These are phyloP conservation scores for Fusarium burgessii DNA, from an alignment of 2,329 filamentous ascomycete species.

Conservation along the genomic window DNA sequence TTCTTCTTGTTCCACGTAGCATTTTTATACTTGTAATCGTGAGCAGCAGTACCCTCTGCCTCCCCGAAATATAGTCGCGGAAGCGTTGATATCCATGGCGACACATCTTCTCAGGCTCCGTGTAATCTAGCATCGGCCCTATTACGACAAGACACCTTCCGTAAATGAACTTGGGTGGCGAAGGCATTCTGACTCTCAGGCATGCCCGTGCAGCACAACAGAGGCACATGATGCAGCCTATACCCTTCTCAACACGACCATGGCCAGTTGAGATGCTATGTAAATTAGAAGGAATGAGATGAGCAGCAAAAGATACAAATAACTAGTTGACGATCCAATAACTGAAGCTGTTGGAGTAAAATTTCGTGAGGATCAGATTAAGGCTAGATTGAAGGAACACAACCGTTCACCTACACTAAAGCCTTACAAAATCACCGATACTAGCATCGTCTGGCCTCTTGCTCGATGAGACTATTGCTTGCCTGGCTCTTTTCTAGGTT, in stretches of 20 bases:
- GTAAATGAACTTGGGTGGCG: not conserved
- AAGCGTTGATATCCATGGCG: not conserved
- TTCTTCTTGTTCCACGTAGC: fast-evolving
- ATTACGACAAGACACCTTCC: not conserved
- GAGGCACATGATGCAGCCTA: not conserved
- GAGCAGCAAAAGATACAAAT: not conserved
- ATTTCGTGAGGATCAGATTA: not conserved
- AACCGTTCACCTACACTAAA: fast-evolving
- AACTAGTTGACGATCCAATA: too few relatives aligned
- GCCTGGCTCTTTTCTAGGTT: not conserved
- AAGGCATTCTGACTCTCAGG: not conserved
- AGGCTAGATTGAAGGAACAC: too few relatives aligned
- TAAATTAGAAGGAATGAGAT: not conserved
- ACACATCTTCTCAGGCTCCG: not conserved
- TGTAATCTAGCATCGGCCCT: not conserved
- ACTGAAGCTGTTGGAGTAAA: fast-evolving
- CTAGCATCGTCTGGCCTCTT: fast-evolving
- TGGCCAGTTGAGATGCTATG: fast-evolving
- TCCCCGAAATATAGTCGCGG: fast-evolving
- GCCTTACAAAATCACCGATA: too few relatives aligned
- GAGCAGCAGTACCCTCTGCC: fast-evolving
- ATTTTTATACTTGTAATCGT: not conserved
- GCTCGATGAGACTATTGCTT: not conserved
- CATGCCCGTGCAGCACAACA: not conserved
- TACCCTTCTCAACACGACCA: fast-evolving